Conservation (phyloP, 2,329 filamentous ascomycete species). For the Cadophora luteo-olivacea region DNA sequence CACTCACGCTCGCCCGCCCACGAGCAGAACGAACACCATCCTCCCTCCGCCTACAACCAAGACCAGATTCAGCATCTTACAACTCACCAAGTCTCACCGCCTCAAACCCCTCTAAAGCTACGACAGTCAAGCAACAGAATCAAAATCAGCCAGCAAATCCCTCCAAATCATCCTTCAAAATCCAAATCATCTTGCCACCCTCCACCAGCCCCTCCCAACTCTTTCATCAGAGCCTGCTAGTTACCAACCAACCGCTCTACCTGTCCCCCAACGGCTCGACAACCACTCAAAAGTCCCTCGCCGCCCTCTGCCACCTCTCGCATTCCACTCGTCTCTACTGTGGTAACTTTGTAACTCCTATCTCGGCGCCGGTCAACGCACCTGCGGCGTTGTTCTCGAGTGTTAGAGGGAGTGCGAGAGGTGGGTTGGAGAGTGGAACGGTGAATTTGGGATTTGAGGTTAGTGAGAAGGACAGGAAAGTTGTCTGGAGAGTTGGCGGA, state of each 20-base stretch:
- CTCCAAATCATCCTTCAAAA: neutral
- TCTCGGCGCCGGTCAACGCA: conserved; percentile 6
- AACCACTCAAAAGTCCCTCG: neutral
- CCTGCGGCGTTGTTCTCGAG: conserved; percentile 1
- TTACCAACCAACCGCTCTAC: neutral
- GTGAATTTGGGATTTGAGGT: conserved; percentile 6
- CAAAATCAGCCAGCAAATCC: neutral
- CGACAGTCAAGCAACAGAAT: neutral
- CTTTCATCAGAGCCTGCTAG: too few species aligned
- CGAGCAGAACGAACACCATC: neutral
- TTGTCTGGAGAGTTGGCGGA: neutral
- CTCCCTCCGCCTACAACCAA: neutral
- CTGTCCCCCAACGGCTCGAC: conserved; percentile 20
- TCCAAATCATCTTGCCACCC: neutral
- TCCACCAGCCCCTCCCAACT: neutral
- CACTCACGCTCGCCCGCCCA: neutral
- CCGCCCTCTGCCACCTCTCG: conserved; percentile 5
- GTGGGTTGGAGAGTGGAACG: neutral
- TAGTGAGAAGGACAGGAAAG: neutral
- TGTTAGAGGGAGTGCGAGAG: conserved; percentile 1
- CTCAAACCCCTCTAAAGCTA: neutral
- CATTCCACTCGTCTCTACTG: conserved; percentile 14
- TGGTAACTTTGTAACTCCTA: conserved; percentile 8
- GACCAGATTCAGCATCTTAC: neutral
- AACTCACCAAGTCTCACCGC: neutral